phyloP scores from a whole-genome alignment of 257 asterid species.

The Coffea eugenioides region DNA sequence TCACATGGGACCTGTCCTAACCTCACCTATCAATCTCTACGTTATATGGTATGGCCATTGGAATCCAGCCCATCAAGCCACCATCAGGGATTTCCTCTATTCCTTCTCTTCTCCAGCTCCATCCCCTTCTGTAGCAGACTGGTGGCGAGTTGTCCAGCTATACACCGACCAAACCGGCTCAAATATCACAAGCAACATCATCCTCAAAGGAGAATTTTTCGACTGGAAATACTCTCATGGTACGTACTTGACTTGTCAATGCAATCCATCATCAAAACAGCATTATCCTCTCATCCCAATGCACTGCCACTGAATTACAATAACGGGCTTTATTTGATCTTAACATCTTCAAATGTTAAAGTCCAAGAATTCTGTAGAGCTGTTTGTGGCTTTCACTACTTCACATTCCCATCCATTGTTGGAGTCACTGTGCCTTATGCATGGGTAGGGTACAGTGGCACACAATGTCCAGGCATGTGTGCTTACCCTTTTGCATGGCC shows the following conservation, averaged over 20 bases:
- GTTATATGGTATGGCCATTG: constrained; percentile 76
- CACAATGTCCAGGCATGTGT: constrained; percentile 68
- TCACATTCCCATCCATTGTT: constrained; percentile 61
- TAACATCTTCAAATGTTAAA: constrained; percentile 53
- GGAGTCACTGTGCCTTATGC: constrained; percentile 73
- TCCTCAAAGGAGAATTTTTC: constrained; percentile 45
- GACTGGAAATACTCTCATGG: constrained; percentile 61
- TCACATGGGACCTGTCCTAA: constrained; percentile 80
- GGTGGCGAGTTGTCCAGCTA: constrained; percentile 67
- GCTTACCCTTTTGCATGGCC: constrained; percentile 77
- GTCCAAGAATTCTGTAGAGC: constrained; percentile 77
- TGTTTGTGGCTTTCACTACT: constrained; percentile 76
- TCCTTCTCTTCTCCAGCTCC: constrained; percentile 53
- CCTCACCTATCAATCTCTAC: constrained; percentile 59
- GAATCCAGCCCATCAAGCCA: constrained; percentile 56
- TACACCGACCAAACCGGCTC: constrained; percentile 71
- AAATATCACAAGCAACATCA: constrained; percentile 37
- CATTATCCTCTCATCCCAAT: constrained; percentile 20
- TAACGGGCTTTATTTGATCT: constrained; percentile 56
- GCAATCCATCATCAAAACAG: constrained; percentile 51
- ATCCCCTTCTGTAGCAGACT: constrained; percentile 61
- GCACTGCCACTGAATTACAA: constrained; percentile 42
- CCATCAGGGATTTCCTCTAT: constrained; percentile 57
- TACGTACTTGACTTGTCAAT: constrained; percentile 42
- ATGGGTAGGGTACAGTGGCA: constrained; percentile 74